Percentiles rank a stretch among this genome's conserved stretches.
Evolutionary conservation across 495 filamentous ascomycete genomes (phyloP).

Genomic region (Penicillium fimorum): DNA sequence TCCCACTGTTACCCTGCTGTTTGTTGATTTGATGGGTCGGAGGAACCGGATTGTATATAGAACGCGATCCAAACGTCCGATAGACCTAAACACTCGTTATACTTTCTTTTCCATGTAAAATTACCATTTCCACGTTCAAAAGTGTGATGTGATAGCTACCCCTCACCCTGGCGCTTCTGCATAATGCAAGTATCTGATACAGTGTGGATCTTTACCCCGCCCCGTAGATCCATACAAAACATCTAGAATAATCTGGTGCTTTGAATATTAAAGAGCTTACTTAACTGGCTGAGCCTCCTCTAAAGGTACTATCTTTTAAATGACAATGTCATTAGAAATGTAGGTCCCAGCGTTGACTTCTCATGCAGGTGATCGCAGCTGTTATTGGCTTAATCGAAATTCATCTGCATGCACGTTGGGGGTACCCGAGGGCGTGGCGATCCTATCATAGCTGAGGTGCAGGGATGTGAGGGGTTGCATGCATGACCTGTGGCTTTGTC

Average conservation of each 20-base stretch:
- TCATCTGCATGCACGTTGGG: slow-evolving; percentile 9
- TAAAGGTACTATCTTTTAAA: slow-evolving; percentile 6
- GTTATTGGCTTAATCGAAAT: slow-evolving; percentile 1
- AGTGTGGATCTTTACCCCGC: slow-evolving; percentile 8
- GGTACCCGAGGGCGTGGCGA: slow-evolving; percentile 11
- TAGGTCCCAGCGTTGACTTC: slow-evolving; percentile 1
- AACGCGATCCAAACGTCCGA: slow-evolving; percentile 14
- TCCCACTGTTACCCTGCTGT: slow-evolving; percentile 1
- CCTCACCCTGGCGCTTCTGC: slow-evolving; percentile 5
- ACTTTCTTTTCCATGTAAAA: slow-evolving; percentile 9
- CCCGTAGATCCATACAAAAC: background rate
- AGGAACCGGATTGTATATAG: slow-evolving; percentile 23
- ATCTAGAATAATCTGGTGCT: background rate
- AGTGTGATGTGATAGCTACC: slow-evolving; percentile 12
- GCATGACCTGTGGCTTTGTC: background rate
- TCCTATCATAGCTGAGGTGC: slow-evolving; percentile 3
- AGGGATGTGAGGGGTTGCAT: background rate
- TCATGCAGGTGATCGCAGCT: background rate
- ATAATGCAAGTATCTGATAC: background rate
- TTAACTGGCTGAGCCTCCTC: background rate
- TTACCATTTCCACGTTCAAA: slow-evolving; percentile 7
- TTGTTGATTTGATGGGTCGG: slow-evolving; percentile 10
- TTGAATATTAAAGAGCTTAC: background rate
- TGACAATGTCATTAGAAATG: slow-evolving; percentile 5
- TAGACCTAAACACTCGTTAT: slow-evolving; percentile 12